A percentile compares a stretch with the other conserved stretches of the same genome.
phyloP scores from a whole-genome alignment of 148 eudicot genomes.

The Arbutus unedo region DNA sequence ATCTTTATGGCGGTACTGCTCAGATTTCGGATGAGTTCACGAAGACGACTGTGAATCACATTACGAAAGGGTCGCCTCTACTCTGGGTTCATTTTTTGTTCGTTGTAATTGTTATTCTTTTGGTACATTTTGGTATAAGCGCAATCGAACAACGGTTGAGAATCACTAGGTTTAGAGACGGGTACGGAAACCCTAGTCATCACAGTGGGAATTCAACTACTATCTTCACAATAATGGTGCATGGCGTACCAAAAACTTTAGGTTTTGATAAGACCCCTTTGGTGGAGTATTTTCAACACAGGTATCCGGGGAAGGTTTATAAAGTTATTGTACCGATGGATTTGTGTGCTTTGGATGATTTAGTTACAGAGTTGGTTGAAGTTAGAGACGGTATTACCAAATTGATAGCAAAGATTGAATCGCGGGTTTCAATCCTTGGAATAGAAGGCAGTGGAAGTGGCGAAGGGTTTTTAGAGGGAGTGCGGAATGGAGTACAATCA shows the following conservation, averaged over 20 bases:
- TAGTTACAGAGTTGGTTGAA: slow-evolving; percentile 67
- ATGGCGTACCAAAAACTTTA: slow-evolving; percentile 67
- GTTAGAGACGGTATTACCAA: slow-evolving; percentile 72
- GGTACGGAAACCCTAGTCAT: slow-evolving; percentile 65
- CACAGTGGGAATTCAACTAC: slow-evolving; percentile 55
- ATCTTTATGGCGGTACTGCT: slow-evolving; percentile 58
- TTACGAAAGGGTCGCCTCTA: slow-evolving; percentile 52
- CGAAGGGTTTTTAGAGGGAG: slow-evolving; percentile 23
- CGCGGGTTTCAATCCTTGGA: slow-evolving; percentile 31
- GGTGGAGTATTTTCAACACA: slow-evolving; percentile 66
- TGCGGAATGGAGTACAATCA: slow-evolving; percentile 21
- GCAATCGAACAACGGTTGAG: slow-evolving; percentile 53
- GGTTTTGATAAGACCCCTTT: slow-evolving; percentile 62
- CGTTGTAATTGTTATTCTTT: slow-evolving; percentile 46
- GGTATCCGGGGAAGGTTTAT: slow-evolving; percentile 83
- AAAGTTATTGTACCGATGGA: slow-evolving; percentile 84
- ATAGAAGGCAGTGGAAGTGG: slow-evolving; percentile 29
- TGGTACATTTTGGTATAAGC: slow-evolving; percentile 61
- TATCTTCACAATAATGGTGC: slow-evolving; percentile 75
- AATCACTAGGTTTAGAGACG: slow-evolving; percentile 81
- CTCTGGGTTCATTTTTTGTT: slow-evolving; percentile 73
- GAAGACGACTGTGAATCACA: slow-evolving; percentile 66
- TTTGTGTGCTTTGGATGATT: slow-evolving; percentile 80
- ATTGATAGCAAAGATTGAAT: slow-evolving; percentile 65
- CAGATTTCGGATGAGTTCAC: slow-evolving; percentile 72